Conservation (phyloP, 1,284 basidiomycete species). For the Fistulina hepatica region DNA sequence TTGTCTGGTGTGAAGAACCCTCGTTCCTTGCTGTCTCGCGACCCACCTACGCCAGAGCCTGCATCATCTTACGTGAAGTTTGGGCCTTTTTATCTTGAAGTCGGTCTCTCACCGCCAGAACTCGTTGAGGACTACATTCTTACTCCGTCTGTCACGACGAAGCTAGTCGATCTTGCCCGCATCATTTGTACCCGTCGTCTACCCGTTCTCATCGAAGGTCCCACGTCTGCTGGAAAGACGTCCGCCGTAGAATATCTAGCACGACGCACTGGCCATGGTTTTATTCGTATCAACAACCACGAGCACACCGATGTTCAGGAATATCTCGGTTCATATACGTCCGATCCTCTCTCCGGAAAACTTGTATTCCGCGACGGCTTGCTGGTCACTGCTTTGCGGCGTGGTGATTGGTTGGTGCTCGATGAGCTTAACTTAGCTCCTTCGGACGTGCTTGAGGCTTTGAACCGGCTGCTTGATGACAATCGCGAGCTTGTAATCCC, state of each 20-base stretch:
- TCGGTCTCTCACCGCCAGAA: constrained; percentile 60
- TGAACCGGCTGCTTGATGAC: constrained; percentile 94
- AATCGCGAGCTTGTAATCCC: constrained; percentile 95
- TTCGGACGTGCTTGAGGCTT: constrained; percentile 94
- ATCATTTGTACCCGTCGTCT: constrained; percentile 85
- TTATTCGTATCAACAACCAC: constrained; percentile 99
- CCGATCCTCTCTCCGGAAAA: constrained; percentile 86
- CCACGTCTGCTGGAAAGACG: constrained; percentile 96
- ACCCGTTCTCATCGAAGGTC: constrained; percentile 96
- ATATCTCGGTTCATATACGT: constrained; percentile 95
- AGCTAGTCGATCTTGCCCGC: constrained; percentile 86
- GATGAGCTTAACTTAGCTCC: constrained; percentile 98
- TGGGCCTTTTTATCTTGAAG: constrained; percentile 86
- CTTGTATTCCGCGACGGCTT: constrained; percentile 92
- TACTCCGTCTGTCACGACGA: constrained; percentile 93
- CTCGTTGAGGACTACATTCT: constrained; percentile 78
- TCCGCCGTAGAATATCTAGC: constrained; percentile 96
- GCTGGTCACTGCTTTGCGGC: constrained; percentile 83
- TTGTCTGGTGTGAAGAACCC: constrained; percentile 77
- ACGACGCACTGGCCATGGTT: constrained; percentile 85
- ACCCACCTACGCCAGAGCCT: constrained; percentile 46
- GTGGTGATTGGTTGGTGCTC: constrained; percentile 96
- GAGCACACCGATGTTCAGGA: constrained; percentile 99
- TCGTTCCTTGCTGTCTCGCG: constrained; percentile 60
- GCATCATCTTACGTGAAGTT: constrained; percentile 69